These are phyloP conservation scores for Blastomyces gilchristii DNA, from an alignment of 2,329 filamentous ascomycete genomes.

Conservation along the genomic window DNA sequence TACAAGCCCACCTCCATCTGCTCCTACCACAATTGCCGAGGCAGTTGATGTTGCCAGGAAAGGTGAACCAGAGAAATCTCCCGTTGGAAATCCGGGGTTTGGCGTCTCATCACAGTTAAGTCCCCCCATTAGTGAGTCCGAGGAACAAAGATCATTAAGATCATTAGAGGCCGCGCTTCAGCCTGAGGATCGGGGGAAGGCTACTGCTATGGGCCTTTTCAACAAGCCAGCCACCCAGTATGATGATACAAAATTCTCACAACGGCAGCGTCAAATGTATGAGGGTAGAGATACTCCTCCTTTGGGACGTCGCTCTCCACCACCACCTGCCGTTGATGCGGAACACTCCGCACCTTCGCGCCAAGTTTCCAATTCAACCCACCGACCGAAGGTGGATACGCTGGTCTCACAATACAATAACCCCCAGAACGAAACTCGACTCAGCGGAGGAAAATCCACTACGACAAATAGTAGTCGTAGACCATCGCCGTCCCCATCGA, in stretches of 20 bases:
- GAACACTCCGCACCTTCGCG: slow-evolving; percentile 22
- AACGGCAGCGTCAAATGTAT: slow-evolving; percentile 72
- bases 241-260: slow-evolving; percentile 74
- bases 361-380: slow-evolving; percentile 30
- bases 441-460: slow-evolving; percentile 19
- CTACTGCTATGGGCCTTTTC: slow-evolving; percentile 61
- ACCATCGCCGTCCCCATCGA: slow-evolving; percentile 21
- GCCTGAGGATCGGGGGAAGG: slow-evolving; percentile 68
- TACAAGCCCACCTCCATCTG: slow-evolving; percentile 36
- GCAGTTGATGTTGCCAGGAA: slow-evolving; percentile 28
- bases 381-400: slow-evolving; percentile 30
- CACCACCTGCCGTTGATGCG: slow-evolving; percentile 10
- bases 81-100: slow-evolving; percentile 23
- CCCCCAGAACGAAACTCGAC: slow-evolving; percentile 14
- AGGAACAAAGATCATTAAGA: slow-evolving; percentile 52
- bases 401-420: slow-evolving; percentile 31
- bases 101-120: slow-evolving; percentile 50
- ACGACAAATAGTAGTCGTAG: slow-evolving; percentile 20
- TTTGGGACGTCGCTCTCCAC: slow-evolving; percentile 19
- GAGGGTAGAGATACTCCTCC: slow-evolving; percentile 57
- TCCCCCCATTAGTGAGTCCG: slow-evolving; percentile 60
- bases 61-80: slow-evolving; percentile 24
- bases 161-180: slow-evolving; percentile 48
- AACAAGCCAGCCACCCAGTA: slow-evolving; percentile 66
- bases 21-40: slow-evolving; percentile 30